These are phyloP conservation scores for Citrullus mucosospermus DNA, from an alignment of 306 rosid species.

Conservation along the genomic window DNA sequence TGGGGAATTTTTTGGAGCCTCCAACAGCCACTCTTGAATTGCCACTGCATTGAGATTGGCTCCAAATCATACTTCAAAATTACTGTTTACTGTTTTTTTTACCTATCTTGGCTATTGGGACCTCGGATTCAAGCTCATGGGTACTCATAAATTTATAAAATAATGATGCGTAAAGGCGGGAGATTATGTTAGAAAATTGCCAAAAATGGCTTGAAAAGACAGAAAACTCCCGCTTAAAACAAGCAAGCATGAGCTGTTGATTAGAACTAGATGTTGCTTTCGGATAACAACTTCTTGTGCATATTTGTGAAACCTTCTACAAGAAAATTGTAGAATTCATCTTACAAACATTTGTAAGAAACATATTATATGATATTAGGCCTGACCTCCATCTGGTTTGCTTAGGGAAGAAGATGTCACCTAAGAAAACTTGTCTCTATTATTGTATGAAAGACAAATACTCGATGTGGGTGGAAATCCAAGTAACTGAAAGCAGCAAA, in stretches of 20 bases:
- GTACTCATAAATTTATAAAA: background rate
- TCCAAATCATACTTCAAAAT: background rate
- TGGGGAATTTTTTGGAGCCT: background rate
- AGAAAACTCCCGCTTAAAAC: background rate
- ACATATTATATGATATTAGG: background rate
- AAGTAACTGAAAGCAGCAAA: slow-evolving; percentile 2
- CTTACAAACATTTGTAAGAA: background rate
- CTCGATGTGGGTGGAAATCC: background rate
- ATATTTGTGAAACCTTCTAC: background rate
- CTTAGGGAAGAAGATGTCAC: slow-evolving; percentile 6
- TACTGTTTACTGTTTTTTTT: background rate
- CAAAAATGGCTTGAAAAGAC: background rate
- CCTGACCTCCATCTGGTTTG: background rate
- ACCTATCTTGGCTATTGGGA: background rate
- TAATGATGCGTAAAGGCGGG: background rate
- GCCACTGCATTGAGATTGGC: slow-evolving; percentile 3
- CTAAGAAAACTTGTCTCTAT: background rate
- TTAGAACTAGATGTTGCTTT: background rate
- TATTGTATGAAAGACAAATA: background rate
- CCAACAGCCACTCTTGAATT: slow-evolving; percentile 3
- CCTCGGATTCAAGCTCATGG: background rate
- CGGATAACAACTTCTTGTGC: slow-evolving; percentile 4
- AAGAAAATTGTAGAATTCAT: background rate
- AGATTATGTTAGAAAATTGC: background rate
- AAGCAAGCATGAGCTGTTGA: slow-evolving; percentile 8